Evolutionary conservation across 176 grass and related monocot genomes (phyloP).

Genomic region (Microstegium vimineum): DNA sequence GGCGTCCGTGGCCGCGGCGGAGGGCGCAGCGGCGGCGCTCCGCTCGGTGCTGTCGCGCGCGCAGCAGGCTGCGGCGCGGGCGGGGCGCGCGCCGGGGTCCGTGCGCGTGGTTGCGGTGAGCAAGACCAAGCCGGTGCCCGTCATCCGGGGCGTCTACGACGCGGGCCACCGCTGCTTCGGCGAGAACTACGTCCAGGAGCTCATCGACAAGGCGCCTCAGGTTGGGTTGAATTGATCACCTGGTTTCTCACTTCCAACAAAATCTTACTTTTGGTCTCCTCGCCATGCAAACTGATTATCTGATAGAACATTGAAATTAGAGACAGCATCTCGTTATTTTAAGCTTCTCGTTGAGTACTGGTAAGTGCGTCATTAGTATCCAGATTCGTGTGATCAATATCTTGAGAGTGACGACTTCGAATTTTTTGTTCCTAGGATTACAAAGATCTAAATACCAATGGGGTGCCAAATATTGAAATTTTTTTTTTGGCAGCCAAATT

Average conservation of each 20-base stretch:
- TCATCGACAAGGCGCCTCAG: constrained; percentile 91
- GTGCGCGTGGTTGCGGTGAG: constrained; percentile 80
- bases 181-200: constrained; percentile 94
- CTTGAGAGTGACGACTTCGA: not conserved
- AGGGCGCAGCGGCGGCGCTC: constrained; percentile 55
- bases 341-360: not conserved
- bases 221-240: constrained; percentile 16
- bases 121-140: constrained; percentile 73
- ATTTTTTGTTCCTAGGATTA: not conserved
- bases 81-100: constrained; percentile 38
- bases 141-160: constrained; percentile 65
- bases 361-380: not conserved
- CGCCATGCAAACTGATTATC: not conserved
- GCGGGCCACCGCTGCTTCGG: constrained; percentile 84
- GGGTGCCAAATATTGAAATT: not conserved
- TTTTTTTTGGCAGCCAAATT: not conserved
- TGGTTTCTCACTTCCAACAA: too few relatives aligned
- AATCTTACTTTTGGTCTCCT: not conserved
- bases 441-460: not conserved
- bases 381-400: not conserved
- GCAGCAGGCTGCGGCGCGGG: constrained; percentile 63
- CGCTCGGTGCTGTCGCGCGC: constrained; percentile 63
- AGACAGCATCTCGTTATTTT: not conserved
- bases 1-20: constrained; percentile 44
- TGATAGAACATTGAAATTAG: not conserved